Evolutionary conservation across 1,139 yeast genomes (phyloP), one percentile per base, ranked within the genome.

Genomic region (Blastobotrys elegans): DNA sequence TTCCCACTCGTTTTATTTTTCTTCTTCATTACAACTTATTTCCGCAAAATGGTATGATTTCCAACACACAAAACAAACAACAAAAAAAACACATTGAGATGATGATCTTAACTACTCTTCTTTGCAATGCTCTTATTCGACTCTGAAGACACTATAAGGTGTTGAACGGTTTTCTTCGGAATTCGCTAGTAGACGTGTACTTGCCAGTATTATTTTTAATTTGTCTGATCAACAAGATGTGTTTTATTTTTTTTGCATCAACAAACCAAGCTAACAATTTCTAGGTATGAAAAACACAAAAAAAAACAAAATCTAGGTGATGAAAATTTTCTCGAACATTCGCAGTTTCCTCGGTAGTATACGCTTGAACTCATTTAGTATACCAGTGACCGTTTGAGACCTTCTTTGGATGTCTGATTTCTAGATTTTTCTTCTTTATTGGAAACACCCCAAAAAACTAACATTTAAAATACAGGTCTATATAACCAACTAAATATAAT

Each of bases 321-420:
- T 82, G 90, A 83, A 80, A 79, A 69, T 69, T 73, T 71, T 78
- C 79, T 74, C 75, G 69, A 79, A 82, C 90, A 82, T 82, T 82
- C 89, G 89, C 89, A 82, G 89, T 82, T 82, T 82, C 89, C 89
- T 77, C 89, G 89, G 89, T 82, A 83, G 86, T 81, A 73, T 77
- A 79, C 88, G 73, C 69, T 65, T 69, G 87, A 82, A 82, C 88
- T 89, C 84, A 80, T 74, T 79, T 74, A 67, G 86, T 80, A 76
- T 78, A 81, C 70, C 87, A 72, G 88, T 83, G 89, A 82, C 90
- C 89, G 90, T 59, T 56, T 67, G 24, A 18, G 42, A 18, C 69
- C 84, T 79, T 79, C 84, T 83, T 76, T 76, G 84, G 84, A 79
- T 79, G 84, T 79, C 84, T 74, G 78, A 71, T 71, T 50, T 30